A percentile compares a stretch with the other conserved stretches of the same genome.
These are phyloP conservation scores for Cercospora sp. DNA, from an alignment of 2,329 filamentous ascomycete genomes.

Conservation along the genomic window DNA sequence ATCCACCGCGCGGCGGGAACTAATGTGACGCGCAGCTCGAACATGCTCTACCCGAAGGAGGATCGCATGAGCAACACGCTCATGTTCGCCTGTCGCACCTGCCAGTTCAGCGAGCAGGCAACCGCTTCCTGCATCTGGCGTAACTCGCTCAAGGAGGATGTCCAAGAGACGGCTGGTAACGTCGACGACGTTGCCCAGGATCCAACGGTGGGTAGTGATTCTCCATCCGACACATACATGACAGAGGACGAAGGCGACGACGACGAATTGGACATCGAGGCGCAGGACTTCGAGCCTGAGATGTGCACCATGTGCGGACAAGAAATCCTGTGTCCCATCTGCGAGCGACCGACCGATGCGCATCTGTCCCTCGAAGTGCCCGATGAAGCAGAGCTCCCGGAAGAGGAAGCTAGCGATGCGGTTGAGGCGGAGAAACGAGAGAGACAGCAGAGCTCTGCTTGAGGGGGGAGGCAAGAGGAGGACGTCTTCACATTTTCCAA, in stretches of 20 bases:
- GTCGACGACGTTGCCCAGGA: constrained; percentile 96
- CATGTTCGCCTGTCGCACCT: constrained; percentile 94
- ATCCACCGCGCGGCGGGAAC: background rate
- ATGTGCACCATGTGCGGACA: constrained; percentile 62
- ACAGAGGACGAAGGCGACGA: constrained; percentile 28
- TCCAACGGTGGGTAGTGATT: constrained; percentile 82
- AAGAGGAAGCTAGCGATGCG: constrained; percentile 30
- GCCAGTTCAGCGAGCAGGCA: constrained; percentile 85
- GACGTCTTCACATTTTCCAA: constrained; percentile 20
- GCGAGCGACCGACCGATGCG: constrained; percentile 49
- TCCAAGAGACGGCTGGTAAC: constrained; percentile 93
- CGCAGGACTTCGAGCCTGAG: constrained; percentile 42
- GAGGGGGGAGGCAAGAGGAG: constrained; percentile 35
- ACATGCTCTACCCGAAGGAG: constrained; percentile 97
- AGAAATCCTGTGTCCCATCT: constrained; percentile 56
- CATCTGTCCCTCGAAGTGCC: constrained; percentile 50
- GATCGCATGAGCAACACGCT: constrained; percentile 80
- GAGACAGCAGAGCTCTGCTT: constrained; percentile 28
- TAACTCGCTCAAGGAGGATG: constrained; percentile 86
- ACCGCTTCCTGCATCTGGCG: constrained; percentile 91
- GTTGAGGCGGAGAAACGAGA: constrained; percentile 37
- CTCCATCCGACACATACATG: constrained; percentile 21
- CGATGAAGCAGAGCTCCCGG: constrained; percentile 38
- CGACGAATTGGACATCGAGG: constrained; percentile 22
- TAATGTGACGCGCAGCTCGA: constrained; percentile 62